These are phyloP conservation scores for Cymodocea nodosa DNA, from an alignment of 116 monocot species.

Conservation along the genomic window DNA sequence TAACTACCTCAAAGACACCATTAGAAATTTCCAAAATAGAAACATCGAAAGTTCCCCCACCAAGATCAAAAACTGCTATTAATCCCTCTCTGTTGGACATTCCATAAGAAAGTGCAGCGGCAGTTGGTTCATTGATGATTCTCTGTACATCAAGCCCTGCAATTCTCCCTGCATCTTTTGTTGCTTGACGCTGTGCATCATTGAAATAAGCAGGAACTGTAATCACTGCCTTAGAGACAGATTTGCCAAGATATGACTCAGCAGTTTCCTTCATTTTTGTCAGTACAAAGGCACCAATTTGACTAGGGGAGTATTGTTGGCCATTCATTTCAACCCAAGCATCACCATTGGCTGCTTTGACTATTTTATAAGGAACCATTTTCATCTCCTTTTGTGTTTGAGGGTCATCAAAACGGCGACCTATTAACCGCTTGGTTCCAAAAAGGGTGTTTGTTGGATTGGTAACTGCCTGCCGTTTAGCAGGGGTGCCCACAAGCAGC, in stretches of 20 bases:
- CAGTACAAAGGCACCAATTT: slow-evolving; percentile 39
- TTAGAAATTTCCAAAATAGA: slow-evolving; percentile 36
- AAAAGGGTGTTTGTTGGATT: slow-evolving; percentile 39
- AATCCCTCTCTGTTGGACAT: slow-evolving; percentile 39
- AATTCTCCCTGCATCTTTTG: slow-evolving; percentile 42
- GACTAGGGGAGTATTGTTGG: slow-evolving; percentile 35
- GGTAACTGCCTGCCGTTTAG: slow-evolving; percentile 43
- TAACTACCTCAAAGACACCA: slow-evolving; percentile 37
- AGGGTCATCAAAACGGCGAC: slow-evolving; percentile 40
- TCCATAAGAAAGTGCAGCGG: slow-evolving; percentile 43
- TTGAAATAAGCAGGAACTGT: slow-evolving; percentile 48
- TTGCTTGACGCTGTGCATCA: slow-evolving; percentile 39
- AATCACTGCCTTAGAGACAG: slow-evolving; percentile 29
- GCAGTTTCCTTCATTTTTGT: slow-evolving; percentile 49
- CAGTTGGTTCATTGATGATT: slow-evolving; percentile 40
- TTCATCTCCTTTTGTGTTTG: slow-evolving; percentile 53
- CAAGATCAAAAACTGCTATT: slow-evolving; percentile 42
- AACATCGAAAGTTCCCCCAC: slow-evolving; percentile 39
- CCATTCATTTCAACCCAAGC: slow-evolving; percentile 39
- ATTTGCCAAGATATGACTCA: slow-evolving; percentile 37
- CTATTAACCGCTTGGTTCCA: slow-evolving; percentile 40
- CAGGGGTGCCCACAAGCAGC: slow-evolving; percentile 39
- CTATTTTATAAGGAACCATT: slow-evolving; percentile 47
- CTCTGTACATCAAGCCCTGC: slow-evolving; percentile 31
- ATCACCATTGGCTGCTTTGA: slow-evolving; percentile 36